Conservation (phyloP, 257 asterid species). For the Solanum microdontum region DNA sequence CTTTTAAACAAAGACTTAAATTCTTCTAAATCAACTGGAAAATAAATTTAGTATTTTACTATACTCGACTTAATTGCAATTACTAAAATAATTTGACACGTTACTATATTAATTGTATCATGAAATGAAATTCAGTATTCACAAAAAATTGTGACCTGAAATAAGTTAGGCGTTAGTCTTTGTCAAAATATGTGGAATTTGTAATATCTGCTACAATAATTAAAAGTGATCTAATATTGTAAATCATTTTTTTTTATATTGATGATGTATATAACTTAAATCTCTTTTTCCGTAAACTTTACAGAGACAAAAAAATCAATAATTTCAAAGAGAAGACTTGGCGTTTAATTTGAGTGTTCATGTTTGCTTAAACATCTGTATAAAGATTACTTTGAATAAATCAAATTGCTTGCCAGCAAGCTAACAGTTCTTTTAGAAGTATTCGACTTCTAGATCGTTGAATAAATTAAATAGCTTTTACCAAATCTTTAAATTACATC, state of each 20-base stretch:
- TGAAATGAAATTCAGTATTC: neutral
- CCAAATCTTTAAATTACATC: neutral
- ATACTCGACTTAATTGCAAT: neutral
- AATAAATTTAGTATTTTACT: neutral
- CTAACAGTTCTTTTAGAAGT: neutral
- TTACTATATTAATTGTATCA: neutral
- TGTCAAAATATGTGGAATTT: neutral
- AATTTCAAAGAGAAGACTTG: neutral
- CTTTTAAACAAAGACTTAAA: neutral
- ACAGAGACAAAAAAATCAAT: neutral
- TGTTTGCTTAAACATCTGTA: neutral
- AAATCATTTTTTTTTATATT: no score
- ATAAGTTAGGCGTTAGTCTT: neutral
- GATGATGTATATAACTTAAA: neutral
- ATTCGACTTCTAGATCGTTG: neutral
- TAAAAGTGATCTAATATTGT: no score
- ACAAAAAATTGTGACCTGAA: neutral
- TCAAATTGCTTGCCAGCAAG: neutral
- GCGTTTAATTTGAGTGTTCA: neutral
- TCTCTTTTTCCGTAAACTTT: neutral
- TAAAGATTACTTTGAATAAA: neutral
- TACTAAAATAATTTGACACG: neutral
- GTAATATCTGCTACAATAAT: no score
- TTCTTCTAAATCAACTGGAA: neutral
- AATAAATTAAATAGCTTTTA: neutral